Conservation (phyloP, 148 eudicot genomes). For the Vaccinium vitisidaea region DNA sequence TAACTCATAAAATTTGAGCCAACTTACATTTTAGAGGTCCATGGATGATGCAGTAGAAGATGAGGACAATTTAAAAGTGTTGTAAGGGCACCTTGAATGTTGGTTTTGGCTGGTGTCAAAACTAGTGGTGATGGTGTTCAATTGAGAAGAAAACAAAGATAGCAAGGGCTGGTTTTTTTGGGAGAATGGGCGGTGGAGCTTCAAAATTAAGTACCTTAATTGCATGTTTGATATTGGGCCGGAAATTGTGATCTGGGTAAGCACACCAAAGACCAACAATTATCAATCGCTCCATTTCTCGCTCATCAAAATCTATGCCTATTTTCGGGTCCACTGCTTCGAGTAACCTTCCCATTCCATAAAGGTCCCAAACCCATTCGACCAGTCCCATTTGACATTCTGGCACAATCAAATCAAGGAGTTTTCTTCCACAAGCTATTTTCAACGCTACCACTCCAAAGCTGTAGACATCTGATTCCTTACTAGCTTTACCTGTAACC, state of each 20-base stretch:
- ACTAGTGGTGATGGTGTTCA: no score
- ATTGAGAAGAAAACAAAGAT: no score
- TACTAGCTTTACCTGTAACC: background rate
- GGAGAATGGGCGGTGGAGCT: background rate
- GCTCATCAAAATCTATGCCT: background rate
- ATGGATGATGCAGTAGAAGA: no score
- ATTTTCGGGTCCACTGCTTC: background rate
- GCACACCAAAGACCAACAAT: slow-evolving; percentile 1
- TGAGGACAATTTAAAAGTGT: no score
- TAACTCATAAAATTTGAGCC: no score
- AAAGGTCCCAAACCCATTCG: background rate
- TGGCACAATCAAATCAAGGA: background rate
- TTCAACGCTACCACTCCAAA: background rate
- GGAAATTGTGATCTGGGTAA: background rate
- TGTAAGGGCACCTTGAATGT: background rate
- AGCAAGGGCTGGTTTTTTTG: no score
- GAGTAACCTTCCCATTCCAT: background rate
- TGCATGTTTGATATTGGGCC: background rate
- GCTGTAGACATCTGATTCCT: background rate
- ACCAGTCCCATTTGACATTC: background rate
- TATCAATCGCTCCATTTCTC: background rate
- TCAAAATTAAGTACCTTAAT: background rate
- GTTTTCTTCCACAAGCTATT: background rate
- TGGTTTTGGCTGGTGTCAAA: no score
- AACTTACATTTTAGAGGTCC: no score